These are phyloP conservation scores for Penicillium lividum DNA, from an alignment of 495 filamentous ascomycete species.

Conservation along the genomic window DNA sequence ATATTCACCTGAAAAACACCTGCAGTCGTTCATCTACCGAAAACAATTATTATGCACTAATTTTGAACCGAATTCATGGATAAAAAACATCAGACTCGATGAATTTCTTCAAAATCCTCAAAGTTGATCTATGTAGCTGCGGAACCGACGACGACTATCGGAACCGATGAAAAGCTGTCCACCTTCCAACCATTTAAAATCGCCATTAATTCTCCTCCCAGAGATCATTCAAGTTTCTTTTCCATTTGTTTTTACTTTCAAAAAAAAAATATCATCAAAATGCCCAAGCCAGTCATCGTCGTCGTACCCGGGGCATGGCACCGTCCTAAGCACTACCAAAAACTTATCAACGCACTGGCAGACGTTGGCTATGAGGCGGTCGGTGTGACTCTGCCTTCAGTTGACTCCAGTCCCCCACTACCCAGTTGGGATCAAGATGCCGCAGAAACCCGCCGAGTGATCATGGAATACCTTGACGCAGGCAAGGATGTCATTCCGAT, in stretches of 20 bases:
- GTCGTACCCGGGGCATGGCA: constrained; percentile 49
- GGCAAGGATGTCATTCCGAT: constrained; percentile 39
- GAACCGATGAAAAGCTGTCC: background rate
- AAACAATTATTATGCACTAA: background rate
- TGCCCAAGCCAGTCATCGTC: constrained; percentile 34
- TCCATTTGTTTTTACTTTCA: background rate
- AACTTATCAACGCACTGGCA: constrained; percentile 33
- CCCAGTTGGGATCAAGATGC: constrained; percentile 34
- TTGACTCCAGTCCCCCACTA: constrained; percentile 31
- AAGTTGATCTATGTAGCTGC: background rate
- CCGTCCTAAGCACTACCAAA: constrained; percentile 37
- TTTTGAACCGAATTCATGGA: background rate
- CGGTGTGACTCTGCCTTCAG: constrained; percentile 27
- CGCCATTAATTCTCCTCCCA: background rate
- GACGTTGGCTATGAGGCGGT: constrained; percentile 31
- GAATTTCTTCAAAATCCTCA: background rate
- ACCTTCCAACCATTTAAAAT: background rate
- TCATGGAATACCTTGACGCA: constrained; percentile 22
- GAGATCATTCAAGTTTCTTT: background rate
- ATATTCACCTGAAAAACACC: background rate
- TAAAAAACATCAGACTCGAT: background rate
- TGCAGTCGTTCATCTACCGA: background rate
- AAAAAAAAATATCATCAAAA: constrained; percentile 1
- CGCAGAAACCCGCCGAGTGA: constrained; percentile 25
- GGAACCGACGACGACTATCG: background rate